phyloP scores from a whole-genome alignment of 2,329 filamentous ascomycete genomes.

The Talaromyces sp. region DNA sequence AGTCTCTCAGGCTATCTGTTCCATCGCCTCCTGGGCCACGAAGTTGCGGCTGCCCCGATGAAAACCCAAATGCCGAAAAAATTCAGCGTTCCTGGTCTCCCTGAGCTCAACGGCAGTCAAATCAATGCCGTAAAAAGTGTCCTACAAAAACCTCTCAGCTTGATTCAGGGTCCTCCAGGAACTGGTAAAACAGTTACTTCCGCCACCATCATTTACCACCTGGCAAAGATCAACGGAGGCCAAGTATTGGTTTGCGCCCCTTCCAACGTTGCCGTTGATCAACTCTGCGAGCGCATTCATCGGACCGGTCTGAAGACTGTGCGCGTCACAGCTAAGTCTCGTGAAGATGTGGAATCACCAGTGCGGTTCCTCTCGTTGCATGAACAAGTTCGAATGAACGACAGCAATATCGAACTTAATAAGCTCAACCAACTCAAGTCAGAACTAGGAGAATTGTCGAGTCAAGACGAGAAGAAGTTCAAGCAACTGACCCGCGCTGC shows the following conservation, averaged over 20 bases:
- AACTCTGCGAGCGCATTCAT: slow-evolving; percentile 95
- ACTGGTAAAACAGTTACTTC: slow-evolving; percentile 99
- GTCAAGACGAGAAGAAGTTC: slow-evolving; percentile 97
- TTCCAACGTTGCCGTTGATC: slow-evolving; percentile 96
- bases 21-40: slow-evolving; percentile 90
- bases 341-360: slow-evolving; percentile 97
- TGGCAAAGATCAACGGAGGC: slow-evolving; percentile 90
- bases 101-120: slow-evolving; percentile 91
- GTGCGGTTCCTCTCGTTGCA: slow-evolving; percentile 93
- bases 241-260: slow-evolving; percentile 95
- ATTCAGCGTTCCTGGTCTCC: slow-evolving; percentile 89
- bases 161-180: slow-evolving; percentile 94
- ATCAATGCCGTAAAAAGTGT: slow-evolving; percentile 96
- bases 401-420: slow-evolving; percentile 87
- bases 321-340: slow-evolving; percentile 95
- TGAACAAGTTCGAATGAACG: slow-evolving; percentile 95
- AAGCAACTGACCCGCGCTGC: slow-evolving; percentile 91
- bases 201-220: slow-evolving; percentile 95
- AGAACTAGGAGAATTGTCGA: slow-evolving; percentile 85
- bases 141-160: slow-evolving; percentile 82
- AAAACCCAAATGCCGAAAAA: slow-evolving; percentile 95
- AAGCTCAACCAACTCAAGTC: slow-evolving; percentile 91
- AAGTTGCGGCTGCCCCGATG: slow-evolving; percentile 90
- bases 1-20: slow-evolving; percentile 98
- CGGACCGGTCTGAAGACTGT: slow-evolving; percentile 93